phyloP scores from a whole-genome alignment of 2,329 filamentous ascomycete genomes.

The Phialemoniopsis sp. region DNA sequence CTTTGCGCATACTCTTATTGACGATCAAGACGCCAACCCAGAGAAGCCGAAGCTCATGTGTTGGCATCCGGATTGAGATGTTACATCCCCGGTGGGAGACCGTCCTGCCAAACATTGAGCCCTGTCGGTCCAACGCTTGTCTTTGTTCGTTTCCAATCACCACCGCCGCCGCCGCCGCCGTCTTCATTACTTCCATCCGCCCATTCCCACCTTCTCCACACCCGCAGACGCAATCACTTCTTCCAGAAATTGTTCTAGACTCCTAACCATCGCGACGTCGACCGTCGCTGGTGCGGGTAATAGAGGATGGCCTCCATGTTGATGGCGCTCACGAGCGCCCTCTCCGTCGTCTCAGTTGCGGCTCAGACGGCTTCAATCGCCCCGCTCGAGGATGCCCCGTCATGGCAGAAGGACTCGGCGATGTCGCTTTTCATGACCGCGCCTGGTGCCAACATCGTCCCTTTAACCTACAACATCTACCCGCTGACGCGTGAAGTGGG shows the following conservation, averaged over 20 bases:
- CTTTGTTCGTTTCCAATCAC: conserved; percentile 4
- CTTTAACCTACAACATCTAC: conserved; percentile 35
- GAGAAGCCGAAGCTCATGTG: conserved; percentile 14
- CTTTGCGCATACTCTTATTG: conserved; percentile 15
- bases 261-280: conserved; percentile 26
- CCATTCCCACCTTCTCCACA: conserved; percentile 5
- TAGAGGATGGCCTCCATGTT: conserved; percentile 23
- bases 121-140: conserved; percentile 5
- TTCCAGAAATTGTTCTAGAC: conserved; percentile 4
- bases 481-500: conserved; percentile 38
- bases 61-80: conserved; percentile 17
- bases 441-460: conserved; percentile 13
- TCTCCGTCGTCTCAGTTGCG: conserved; percentile 21
- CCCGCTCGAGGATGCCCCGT: no score
- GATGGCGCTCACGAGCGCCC: conserved; percentile 24
- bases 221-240: neutral
- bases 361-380: no score
- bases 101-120: conserved; percentile 11
- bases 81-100: conserved; percentile 9
- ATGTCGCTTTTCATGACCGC: conserved; percentile 34
- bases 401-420: conserved; percentile 30
- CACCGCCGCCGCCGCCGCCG: conserved; percentile 5
- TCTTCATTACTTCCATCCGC: conserved; percentile 9
- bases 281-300: conserved; percentile 23
- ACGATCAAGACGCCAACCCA: conserved; percentile 21